Base-by-base conservation (phyloP, 2,329 filamentous ascomycete species). In the Alternaria longipes region DNA sequence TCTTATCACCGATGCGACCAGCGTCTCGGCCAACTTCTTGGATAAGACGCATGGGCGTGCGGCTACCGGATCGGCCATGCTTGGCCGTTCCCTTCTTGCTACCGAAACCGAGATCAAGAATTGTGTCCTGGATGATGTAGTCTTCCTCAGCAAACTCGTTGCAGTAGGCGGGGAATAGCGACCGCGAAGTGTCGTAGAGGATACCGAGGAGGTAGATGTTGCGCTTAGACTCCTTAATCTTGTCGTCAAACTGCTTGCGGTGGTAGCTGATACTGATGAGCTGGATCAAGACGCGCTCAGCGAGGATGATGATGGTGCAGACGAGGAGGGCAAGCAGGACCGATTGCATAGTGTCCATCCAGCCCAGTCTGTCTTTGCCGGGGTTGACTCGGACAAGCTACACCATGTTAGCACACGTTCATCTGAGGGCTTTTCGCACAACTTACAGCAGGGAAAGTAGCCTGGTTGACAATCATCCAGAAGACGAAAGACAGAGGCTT, bases 81-180 rank as follows among this genome's bases (percentile, higher is more conserved):
- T 80, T 74, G 11, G 68, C 52, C 8, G 72, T 80, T 42, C 81
- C 84, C 69, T 83, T 84, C 60, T 86, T 87, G 62, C 84, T 86
- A 16, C 84, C 82, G 18, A 92, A 82, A 66, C 88, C 85, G 46
- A 92, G 82, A 72, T 93, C 78, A 44, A 84, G 68, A 18, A 72
- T 69, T 22, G 80, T 87, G 73, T 97, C 93, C 74, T 91, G 92
- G 76, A 99, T 97, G 72, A 93, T 84, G 75, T 94, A 91, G 79
- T 99, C 95, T 76, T 98, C 95, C 24, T 97, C 92, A 18, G 86
- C 84, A 71, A 99, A 98, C 72, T 98, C 94, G 24, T 84, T 85
- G 80, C 93, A 97, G 81, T 97, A 97, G 80, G 93, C 91, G 26
- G 95, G 95, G 74, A 98, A 99, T 52, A 98, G 84, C 5, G 89